Percentiles rank a stretch among this genome's conserved stretches.
Conservation (phyloP, 345 rosid species). For the Linum tenue region DNA sequence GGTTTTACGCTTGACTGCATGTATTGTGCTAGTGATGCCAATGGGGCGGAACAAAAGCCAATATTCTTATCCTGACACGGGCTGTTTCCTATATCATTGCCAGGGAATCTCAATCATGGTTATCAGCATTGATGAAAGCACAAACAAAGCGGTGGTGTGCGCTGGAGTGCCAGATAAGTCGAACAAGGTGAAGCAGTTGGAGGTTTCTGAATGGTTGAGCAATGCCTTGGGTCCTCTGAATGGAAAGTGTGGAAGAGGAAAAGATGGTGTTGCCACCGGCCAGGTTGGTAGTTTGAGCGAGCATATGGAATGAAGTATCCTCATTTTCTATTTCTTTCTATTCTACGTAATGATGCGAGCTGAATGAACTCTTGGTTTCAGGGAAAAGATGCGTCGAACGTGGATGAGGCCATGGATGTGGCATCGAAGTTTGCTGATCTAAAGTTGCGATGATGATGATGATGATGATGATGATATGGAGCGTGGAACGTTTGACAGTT, state of each 20-base stretch:
- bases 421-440: conserved; percentile 63
- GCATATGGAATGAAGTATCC: neutral
- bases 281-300: conserved; percentile 44
- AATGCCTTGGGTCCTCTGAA: conserved; percentile 71
- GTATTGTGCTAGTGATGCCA: neutral
- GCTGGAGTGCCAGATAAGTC: conserved; percentile 79
- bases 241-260: conserved; percentile 88
- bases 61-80: neutral
- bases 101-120: conserved; percentile 85
- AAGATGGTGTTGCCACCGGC: conserved; percentile 81
- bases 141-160: conserved; percentile 83
- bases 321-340: neutral
- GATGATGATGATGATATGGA: too few species aligned
- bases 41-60: neutral
- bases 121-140: conserved; percentile 67
- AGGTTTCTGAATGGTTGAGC: conserved; percentile 83
- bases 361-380: conserved; percentile 19
- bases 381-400: conserved; percentile 76
- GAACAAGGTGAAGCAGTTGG: conserved; percentile 45
- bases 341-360: neutral
- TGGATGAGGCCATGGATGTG: conserved; percentile 59
- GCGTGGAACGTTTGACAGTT: too few species aligned
- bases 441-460: conserved; percentile 46
- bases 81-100: conserved; percentile 5
- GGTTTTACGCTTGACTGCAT: neutral